Evolutionary conservation across 495 filamentous ascomycete species (phyloP).

Genomic region (Aspergillus taichungensis): DNA sequence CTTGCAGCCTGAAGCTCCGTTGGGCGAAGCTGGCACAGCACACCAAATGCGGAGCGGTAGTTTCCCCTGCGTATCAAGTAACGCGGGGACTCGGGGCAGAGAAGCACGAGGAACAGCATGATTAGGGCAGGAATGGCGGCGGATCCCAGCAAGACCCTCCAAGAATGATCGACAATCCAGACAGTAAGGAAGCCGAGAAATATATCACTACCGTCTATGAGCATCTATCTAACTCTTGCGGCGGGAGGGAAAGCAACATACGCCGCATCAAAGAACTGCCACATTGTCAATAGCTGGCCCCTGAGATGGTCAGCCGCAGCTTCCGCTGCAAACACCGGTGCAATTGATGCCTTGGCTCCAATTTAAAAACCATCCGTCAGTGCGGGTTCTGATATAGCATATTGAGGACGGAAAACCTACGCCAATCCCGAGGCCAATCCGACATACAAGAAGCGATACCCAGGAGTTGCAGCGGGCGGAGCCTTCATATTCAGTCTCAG

Average conservation of each 20-base stretch:
- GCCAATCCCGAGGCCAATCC: slow-evolving; percentile 57
- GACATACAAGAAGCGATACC: slow-evolving; percentile 47
- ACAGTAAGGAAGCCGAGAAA: slow-evolving; percentile 55
- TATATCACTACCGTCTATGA: slow-evolving; percentile 35
- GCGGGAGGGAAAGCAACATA: slow-evolving; percentile 3
- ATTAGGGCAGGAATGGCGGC: slow-evolving; percentile 64
- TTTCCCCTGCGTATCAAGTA: slow-evolving; percentile 50
- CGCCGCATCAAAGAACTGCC: slow-evolving; percentile 69
- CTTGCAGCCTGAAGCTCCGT: slow-evolving; percentile 58
- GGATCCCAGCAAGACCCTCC: slow-evolving; percentile 62
- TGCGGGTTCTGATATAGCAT: not conserved
- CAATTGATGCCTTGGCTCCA: slow-evolving; percentile 41
- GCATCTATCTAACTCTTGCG: not conserved
- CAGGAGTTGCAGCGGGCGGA: slow-evolving; percentile 45
- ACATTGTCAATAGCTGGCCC: slow-evolving; percentile 63
- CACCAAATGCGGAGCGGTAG: slow-evolving; percentile 51
- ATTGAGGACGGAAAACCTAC: not conserved
- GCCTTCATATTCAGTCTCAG: not conserved
- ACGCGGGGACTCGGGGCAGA: slow-evolving; percentile 65
- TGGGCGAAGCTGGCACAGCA: slow-evolving; percentile 50
- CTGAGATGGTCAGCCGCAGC: slow-evolving; percentile 57
- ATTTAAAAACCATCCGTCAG: slow-evolving; percentile 25
- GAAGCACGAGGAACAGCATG: slow-evolving; percentile 50
- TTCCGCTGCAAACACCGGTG: slow-evolving; percentile 64
- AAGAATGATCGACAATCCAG: slow-evolving; percentile 40